phyloP scores from a whole-genome alignment of 108 stramenopile species.

The Skeletonema tropicum region DNA sequence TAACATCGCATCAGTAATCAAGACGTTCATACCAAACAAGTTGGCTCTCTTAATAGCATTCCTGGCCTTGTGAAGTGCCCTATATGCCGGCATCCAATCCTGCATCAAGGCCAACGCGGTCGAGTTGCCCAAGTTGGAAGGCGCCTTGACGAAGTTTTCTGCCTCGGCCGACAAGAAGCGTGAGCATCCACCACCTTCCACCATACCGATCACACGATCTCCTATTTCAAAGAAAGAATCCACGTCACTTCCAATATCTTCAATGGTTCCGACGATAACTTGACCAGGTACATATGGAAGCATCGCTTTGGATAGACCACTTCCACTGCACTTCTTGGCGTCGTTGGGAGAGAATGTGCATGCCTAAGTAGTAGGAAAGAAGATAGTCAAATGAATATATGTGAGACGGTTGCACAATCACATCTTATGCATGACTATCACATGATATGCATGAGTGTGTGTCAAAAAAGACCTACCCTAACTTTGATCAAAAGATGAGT shows the following conservation, averaged over 20 bases:
- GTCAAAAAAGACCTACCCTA: conserved; percentile 30
- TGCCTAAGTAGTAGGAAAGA: conserved; percentile 40
- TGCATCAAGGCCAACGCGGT: conserved; percentile 64
- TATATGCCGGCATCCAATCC: conserved; percentile 79
- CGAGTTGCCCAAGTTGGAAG: conserved; percentile 48
- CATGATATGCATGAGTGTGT: neutral
- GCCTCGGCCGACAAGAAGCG: conserved; percentile 54
- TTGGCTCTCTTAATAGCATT: conserved; percentile 14
- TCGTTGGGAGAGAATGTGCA: conserved; percentile 64
- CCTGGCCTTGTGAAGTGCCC: conserved; percentile 65
- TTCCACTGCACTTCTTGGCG: conserved; percentile 57
- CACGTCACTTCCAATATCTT: conserved; percentile 41
- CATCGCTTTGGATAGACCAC: conserved; percentile 40
- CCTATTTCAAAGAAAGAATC: conserved; percentile 42
- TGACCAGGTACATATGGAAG: conserved; percentile 67
- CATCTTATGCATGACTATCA: neutral
- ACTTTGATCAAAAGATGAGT: conserved; percentile 62
- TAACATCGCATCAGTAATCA: conserved; percentile 69
- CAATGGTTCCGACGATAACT: conserved; percentile 66
- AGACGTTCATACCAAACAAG: conserved; percentile 59
- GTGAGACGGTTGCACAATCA: neutral
- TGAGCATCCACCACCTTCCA: conserved; percentile 63
- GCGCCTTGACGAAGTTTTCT: conserved; percentile 59
- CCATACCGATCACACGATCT: conserved; percentile 64
- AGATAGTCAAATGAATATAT: conserved; percentile 12